Evolutionary conservation across 768 basidiomycete genomes (phyloP), one percentile per base, ranked within the genome.

Genomic region (Lyophyllum shimeji): DNA sequence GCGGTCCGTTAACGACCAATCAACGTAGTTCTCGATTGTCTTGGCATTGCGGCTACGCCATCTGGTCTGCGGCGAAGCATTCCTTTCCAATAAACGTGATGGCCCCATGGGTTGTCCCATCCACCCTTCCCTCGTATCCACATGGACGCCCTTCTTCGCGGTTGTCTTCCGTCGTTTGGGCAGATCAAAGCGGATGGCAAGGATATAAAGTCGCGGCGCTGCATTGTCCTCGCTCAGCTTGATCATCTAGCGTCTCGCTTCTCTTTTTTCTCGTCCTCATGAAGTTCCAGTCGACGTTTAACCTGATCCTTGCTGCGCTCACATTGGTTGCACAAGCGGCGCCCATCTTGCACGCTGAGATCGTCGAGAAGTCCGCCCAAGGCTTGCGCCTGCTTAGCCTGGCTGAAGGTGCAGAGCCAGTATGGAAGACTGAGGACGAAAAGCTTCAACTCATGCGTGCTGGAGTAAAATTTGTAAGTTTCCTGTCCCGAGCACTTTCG

Each of bases 391-490:
- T 76, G 20, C 58, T 77, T 42, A 72, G 70, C 34, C 64, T 77
- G 20, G 63, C 60, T 21, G 76, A 76, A 40, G 70, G 63, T 18
- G 68, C 60, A 4, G 72, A 72, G 7, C 74, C 75, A 3, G 67
- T 74, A 20, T 77, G 76, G 75, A 74, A 73, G 62, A 72, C 73
- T 2, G 74, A 75, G 55, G 70, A 65, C 8, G 72, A 75, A 56
- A 69, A 73, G 58, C 61, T 76, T 24, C 67, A 70, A 27, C 66
- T 76, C 44, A 61, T 71, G 60, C 66, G 70, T 20, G 64, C 67
- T 50, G 67, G 69, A 7, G 61, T 63, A 31, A 67, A 73, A 29
- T 77, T 77, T 59, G 75, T 76, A 60, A 43, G 71, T 65, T 33
- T 34, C 43, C 11, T 21, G 37, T 13, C 27, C 3, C 7, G 6